A percentile compares a stretch with the other conserved stretches of the same genome.
Conservation (phyloP, 2,329 filamentous ascomycete genomes). For the Drechslerella stenobrocha region DNA sequence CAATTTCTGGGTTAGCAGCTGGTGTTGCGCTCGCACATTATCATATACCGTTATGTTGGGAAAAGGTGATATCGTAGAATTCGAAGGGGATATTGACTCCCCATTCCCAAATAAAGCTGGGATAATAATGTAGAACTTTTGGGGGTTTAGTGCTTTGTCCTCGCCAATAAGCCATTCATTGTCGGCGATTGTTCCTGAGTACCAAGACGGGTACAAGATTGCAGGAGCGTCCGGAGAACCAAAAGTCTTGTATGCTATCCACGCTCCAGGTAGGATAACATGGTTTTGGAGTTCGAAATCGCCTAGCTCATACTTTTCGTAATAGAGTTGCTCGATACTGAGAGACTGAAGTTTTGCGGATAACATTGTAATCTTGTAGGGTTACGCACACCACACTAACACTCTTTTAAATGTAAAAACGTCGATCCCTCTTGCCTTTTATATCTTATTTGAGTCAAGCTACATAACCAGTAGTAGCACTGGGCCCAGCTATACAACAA, state of each 20-base stretch:
- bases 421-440: no score
- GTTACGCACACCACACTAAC: no score
- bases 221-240: slow-evolving; percentile 66
- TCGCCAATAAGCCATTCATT: slow-evolving; percentile 75
- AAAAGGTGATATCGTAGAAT: slow-evolving; percentile 63
- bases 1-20: slow-evolving; percentile 67
- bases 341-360: slow-evolving; percentile 30
- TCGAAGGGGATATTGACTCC: slow-evolving; percentile 70
- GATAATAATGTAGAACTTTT: slow-evolving; percentile 70
- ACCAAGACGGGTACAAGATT: slow-evolving; percentile 79
- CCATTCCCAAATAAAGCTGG: slow-evolving; percentile 71
- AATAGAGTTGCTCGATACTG: neutral
- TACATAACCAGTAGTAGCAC: no score
- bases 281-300: slow-evolving; percentile 70
- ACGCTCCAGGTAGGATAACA: slow-evolving; percentile 65
- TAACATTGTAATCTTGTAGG: slow-evolving; percentile 6
- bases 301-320: slow-evolving; percentile 62
- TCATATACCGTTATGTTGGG: slow-evolving; percentile 69
- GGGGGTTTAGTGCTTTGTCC: slow-evolving; percentile 67
- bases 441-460: no score
- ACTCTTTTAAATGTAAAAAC: no score
- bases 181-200: slow-evolving; percentile 68
- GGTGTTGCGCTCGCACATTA: slow-evolving; percentile 69
- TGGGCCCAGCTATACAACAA: no score
- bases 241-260: slow-evolving; percentile 76